phyloP scores from a whole-genome alignment of 108 stramenopile species.

The Ochromonas danica region DNA sequence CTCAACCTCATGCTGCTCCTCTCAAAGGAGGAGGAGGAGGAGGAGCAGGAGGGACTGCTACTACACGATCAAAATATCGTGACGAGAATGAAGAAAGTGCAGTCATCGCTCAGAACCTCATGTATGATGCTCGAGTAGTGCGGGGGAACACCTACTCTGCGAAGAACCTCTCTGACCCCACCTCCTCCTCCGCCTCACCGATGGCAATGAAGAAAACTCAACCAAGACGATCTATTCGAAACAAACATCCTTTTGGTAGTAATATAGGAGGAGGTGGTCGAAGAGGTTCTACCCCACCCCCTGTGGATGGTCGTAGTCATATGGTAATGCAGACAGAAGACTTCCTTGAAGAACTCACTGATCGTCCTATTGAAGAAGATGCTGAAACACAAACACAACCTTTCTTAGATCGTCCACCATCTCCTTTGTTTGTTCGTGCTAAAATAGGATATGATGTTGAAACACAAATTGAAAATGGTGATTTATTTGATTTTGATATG shows the following conservation, averaged over 20 bases:
- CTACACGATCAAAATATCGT: slow-evolving; percentile 6
- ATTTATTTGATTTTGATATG: slow-evolving; percentile 67
- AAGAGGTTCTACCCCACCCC: slow-evolving; percentile 48
- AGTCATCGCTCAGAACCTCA: slow-evolving; percentile 43
- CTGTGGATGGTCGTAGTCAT: slow-evolving; percentile 55
- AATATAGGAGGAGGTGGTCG: not conserved
- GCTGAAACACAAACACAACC: slow-evolving; percentile 62
- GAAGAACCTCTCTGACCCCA: slow-evolving; percentile 39
- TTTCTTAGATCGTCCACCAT: slow-evolving; percentile 56
- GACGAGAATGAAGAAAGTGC: not conserved
- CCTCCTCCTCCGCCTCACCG: not conserved
- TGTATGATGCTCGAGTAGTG: slow-evolving; percentile 59
- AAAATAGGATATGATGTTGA: slow-evolving; percentile 59
- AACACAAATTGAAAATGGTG: slow-evolving; percentile 63
- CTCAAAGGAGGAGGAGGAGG: too few species aligned
- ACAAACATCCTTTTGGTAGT: not conserved
- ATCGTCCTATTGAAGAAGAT: slow-evolving; percentile 54
- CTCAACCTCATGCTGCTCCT: slow-evolving; percentile 38
- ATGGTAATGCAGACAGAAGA: slow-evolving; percentile 64
- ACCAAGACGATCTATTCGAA: not conserved
- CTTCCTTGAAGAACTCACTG: slow-evolving; percentile 63
- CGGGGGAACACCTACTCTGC: slow-evolving; percentile 69
- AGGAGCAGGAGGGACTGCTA: too few species aligned
- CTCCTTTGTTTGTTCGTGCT: slow-evolving; percentile 59
- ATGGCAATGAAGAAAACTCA: slow-evolving; percentile 33